These are phyloP conservation scores for Nitzschia sp. DNA, from an alignment of 108 stramenopile species.

Conservation along the genomic window DNA sequence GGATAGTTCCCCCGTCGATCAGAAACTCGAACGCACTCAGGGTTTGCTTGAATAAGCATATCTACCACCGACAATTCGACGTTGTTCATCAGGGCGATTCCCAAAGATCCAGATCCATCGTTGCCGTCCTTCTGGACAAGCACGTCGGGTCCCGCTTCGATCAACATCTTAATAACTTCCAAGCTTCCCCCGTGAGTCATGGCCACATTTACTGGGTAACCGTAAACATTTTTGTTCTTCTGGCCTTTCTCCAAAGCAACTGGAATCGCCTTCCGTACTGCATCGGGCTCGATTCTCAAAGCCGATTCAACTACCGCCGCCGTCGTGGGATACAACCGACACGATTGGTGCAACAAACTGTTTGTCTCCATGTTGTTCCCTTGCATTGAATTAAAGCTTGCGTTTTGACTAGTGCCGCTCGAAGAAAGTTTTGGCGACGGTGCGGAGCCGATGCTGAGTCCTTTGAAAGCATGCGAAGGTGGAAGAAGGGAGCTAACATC, in stretches of 20 bases:
- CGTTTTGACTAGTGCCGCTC: background rate
- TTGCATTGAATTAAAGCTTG: background rate
- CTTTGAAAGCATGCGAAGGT: conserved; percentile 16
- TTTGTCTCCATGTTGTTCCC: background rate
- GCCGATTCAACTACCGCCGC: conserved; percentile 46
- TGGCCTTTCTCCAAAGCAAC: conserved; percentile 11
- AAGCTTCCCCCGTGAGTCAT: conserved; percentile 29
- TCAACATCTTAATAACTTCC: conserved; percentile 40
- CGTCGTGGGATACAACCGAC: conserved; percentile 44
- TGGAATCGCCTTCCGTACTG: conserved; percentile 37
- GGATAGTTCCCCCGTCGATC: conserved; percentile 48
- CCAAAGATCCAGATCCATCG: conserved; percentile 29
- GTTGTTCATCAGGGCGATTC: conserved; percentile 30
- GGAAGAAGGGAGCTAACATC: conserved; percentile 25
- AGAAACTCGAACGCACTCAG: conserved; percentile 19
- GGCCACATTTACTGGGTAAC: conserved; percentile 49
- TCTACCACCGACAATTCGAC: conserved; percentile 17
- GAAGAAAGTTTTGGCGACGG: conserved; percentile 4
- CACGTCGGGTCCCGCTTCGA: conserved; percentile 42
- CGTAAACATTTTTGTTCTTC: conserved; percentile 19
- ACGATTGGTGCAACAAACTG: conserved; percentile 39
- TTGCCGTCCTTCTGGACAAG: conserved; percentile 40
- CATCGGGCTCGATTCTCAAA: conserved; percentile 37
- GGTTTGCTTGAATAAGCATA: conserved; percentile 38
- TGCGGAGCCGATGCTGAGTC: conserved; percentile 3